Evolutionary conservation across 1,284 basidiomycete genomes (phyloP), one percentile per base, ranked within the genome.

Genomic region (Ustilago hordei): DNA sequence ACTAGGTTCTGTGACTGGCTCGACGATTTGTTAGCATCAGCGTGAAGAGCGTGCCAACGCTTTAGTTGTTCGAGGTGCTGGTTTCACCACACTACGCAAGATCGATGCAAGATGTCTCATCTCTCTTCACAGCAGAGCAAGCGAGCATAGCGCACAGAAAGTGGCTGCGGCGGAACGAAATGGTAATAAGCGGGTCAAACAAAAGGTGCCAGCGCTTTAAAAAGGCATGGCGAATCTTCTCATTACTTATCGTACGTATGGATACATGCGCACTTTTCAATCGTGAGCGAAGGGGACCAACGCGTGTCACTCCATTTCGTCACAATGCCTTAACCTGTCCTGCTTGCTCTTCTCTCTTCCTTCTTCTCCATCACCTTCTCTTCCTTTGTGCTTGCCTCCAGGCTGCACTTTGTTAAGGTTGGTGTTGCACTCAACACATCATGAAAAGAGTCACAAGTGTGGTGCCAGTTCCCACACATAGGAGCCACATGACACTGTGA

Each of bases 1-100:
- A 89, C 91, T 69, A 96, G 95, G 92, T 98, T 98, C 89, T 92
- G 96, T 61, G 93, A 93, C 28, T 99, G 96, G 96, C 89, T 98
- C 59, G 96, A 98, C 84, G 96, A 98, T 83, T 89, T 99, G 5
- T 89, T 99, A 39, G 92, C 91, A 84, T 95, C 94, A 0, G 93
- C 95, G 1, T 98, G 95, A 94, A 91, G 94, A 68, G 95, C 95
- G 5, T 99, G 88, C 91, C 0, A 88, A 90, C 0, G 91, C 91
- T 55, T 91, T 95, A 75, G 87, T 94, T 58, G 90, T 97, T 23
- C 92, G 95, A 17, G 95, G 95, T n/a, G 92, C 92, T 12, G 94
- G 97, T 75, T 91, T 98, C 35, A 88, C 92, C 0, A 88, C 97
- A 41, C 87, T 95, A 31, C 90, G 91, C 36, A 90, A 92, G 28